Evolutionary conservation across 257 asterid genomes (phyloP).

Genomic region (Ajuga chamaepitys): DNA sequence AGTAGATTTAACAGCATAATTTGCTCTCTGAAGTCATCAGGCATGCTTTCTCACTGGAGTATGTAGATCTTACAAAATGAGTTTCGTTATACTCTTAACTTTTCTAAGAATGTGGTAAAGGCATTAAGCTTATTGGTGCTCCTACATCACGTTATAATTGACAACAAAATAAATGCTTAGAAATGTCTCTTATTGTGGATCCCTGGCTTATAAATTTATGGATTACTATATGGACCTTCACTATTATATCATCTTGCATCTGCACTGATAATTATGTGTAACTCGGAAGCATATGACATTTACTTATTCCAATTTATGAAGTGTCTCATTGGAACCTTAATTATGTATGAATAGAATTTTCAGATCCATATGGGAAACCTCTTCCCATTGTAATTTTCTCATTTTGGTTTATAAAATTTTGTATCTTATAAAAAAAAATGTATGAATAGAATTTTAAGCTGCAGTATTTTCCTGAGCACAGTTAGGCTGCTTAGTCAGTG

Average conservation of each 20-base stretch:
- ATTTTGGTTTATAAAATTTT: no score
- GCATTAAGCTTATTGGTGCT: neutral
- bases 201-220: neutral
- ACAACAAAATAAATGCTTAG: neutral
- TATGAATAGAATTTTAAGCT: no score
- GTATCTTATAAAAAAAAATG: no score
- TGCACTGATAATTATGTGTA: neutral
- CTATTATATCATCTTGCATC: neutral
- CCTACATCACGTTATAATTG: neutral
- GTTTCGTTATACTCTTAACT: neutral
- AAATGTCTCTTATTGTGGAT: neutral
- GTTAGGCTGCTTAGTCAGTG: neutral
- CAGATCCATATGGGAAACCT: no score
- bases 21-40: neutral
- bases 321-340: no score
- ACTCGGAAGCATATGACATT: neutral
- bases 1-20: neutral
- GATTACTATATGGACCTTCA: neutral
- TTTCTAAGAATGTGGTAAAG: neutral
- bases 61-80: neutral
- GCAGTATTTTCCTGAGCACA: neutral
- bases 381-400: no score
- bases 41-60: slow-evolving; percentile 3
- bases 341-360: no score
- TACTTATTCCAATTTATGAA: neutral